phyloP scores from a whole-genome alignment of 2,329 filamentous ascomycete species.

The Colletotrichum sp. region DNA sequence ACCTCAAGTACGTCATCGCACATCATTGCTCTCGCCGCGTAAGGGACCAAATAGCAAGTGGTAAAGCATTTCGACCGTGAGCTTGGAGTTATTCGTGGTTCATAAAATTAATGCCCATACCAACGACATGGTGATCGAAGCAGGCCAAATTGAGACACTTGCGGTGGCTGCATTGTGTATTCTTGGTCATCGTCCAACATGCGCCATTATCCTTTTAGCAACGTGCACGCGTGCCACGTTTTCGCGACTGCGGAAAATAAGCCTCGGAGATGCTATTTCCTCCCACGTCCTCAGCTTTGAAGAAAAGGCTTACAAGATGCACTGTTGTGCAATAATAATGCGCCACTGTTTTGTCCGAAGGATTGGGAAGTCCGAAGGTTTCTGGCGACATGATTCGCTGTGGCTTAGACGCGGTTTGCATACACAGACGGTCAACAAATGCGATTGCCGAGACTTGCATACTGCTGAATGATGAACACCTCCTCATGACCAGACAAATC shows the following conservation, averaged over 20 bases:
- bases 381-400: neutral
- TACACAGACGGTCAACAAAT: neutral
- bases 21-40: neutral
- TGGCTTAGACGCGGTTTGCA: neutral
- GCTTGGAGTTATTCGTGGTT: neutral
- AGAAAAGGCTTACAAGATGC: too few species aligned
- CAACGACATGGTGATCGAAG: neutral
- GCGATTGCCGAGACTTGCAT: neutral
- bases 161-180: neutral
- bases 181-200: neutral
- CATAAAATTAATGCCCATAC: neutral
- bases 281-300: neutral
- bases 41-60: neutral
- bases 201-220: neutral
- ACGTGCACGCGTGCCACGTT: neutral
- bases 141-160: neutral
- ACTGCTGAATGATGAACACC: neutral
- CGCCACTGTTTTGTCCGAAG: neutral
- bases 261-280: neutral
- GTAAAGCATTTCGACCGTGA: neutral
- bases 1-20: neutral
- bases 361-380: neutral
- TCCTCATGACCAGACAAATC: neutral
- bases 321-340: neutral
- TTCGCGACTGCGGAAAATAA: neutral